Base-by-base conservation (phyloP, 2,329 filamentous ascomycete genomes). In the Arthrobotrys sinensis region DNA sequence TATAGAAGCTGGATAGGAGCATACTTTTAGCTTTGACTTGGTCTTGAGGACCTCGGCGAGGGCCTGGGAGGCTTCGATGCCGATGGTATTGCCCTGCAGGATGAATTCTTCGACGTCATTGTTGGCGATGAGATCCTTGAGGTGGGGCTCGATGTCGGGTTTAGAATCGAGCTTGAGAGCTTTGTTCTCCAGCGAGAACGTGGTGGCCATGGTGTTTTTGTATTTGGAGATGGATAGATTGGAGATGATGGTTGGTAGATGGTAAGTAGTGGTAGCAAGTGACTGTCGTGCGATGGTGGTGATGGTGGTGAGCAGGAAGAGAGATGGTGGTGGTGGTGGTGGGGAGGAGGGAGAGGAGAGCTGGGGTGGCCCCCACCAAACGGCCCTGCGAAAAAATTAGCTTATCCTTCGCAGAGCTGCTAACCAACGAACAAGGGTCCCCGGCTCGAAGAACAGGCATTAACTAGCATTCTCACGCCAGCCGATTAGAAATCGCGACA, bases 141-240 rank as follows among this genome's bases (percentile, higher is more conserved):
- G 92, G 85, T 97, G 91, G 81, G 92, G 87, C 85, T 96, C 92
- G 79, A 98, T 89, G 85, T 98, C 94, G 80, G 90, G 91, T 64
- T 93, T 93, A 46, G 91, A 93, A 86, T 96, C 91, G 83, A 99
- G 92, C 88, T 97, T 97, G 82, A 98, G 89, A 83, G 92, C 92
- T 87, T 92, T 96, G 85, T 93, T 94, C 85, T 97, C 93, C 81
- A 98, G 90, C 82, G 94, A 94, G 86, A 97, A 98, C 34, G 67
- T 64, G 12, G 60, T 72, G 19, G 75, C 75, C 75, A 78, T 78
- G 21, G 45, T 65, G 40, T 0, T 21, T 45, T 45, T 45, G 12
- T 45, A 12, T 45, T 45, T 14, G 40, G 8, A 38, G 40, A 11
- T 64, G 60, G 32, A 46, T 12, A 12, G 16, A 43, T 11, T 16